These are phyloP conservation scores for Tetracladium marchalianum DNA, from an alignment of 495 filamentous ascomycete genomes.

Conservation along the genomic window DNA sequence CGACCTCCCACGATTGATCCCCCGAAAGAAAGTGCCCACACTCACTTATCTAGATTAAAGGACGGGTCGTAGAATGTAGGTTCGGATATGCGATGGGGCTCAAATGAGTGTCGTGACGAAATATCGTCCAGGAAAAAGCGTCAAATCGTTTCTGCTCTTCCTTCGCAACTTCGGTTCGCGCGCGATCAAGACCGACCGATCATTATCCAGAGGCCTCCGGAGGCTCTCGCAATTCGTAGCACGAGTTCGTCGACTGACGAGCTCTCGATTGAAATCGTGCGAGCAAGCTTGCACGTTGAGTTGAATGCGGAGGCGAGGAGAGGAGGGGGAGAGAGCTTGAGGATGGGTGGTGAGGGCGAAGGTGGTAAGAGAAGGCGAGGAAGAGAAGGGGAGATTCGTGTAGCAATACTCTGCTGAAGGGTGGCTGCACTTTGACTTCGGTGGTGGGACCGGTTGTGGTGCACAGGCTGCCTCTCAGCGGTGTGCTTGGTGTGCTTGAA, in stretches of 20 bases:
- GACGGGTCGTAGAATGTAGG: constrained; percentile 13
- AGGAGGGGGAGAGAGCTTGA: constrained; percentile 1
- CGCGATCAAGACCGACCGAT: constrained; percentile 14
- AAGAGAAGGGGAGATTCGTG: neutral
- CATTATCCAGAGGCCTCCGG: constrained; percentile 23
- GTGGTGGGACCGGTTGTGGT: no score
- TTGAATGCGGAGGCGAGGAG: constrained; percentile 8
- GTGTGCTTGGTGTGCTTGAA: no score
- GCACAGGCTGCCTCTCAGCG: no score
- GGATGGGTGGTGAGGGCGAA: constrained; percentile 3
- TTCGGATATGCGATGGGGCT: constrained; percentile 9
- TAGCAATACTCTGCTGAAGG: no score
- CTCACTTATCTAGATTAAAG: constrained; percentile 19
- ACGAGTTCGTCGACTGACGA: constrained; percentile 5
- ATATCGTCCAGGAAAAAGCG: constrained; percentile 16
- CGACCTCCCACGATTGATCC: constrained; percentile 9
- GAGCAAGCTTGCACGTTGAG: constrained; percentile 8
- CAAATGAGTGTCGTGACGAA: constrained; percentile 40
- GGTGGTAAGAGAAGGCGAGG: constrained; percentile 2
- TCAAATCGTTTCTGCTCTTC: constrained; percentile 1
- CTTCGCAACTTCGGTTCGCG: constrained; percentile 12
- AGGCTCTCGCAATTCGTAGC: constrained; percentile 11
- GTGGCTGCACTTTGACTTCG: no score
- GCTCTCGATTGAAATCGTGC: constrained; percentile 4
- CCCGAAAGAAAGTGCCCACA: constrained; percentile 4